Percentiles rank a stretch among this genome's conserved stretches.
Evolutionary conservation across 306 rosid species (phyloP).

Genomic region (Cucurbita moschata): DNA sequence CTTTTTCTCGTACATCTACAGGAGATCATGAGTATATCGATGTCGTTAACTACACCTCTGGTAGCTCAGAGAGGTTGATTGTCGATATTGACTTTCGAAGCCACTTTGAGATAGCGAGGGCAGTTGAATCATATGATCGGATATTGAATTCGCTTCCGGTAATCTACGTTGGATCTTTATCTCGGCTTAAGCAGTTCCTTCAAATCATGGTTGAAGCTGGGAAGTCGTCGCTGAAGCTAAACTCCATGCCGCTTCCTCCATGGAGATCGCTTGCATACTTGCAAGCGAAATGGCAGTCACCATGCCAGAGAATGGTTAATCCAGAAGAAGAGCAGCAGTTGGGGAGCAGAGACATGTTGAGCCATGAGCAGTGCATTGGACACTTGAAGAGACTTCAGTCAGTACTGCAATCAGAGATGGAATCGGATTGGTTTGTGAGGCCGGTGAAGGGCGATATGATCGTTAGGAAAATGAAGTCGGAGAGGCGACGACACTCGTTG

Average conservation of each 20-base stretch:
- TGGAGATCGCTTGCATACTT: constrained; percentile 86
- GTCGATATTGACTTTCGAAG: constrained; percentile 79
- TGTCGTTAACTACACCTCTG: constrained; percentile 35
- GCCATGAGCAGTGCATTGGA: constrained; percentile 59
- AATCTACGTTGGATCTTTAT: constrained; percentile 60
- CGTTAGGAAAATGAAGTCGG: constrained; percentile 50
- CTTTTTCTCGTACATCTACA: constrained; percentile 15
- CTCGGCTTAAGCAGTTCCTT: constrained; percentile 58
- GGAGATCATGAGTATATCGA: constrained; percentile 95
- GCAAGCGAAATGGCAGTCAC: constrained; percentile 84
- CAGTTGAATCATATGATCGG: constrained; percentile 69
- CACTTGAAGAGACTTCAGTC: constrained; percentile 80
- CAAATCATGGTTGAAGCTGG: constrained; percentile 88
- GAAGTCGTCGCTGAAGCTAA: constrained; percentile 68
- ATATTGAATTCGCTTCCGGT: constrained; percentile 75
- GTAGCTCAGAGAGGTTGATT: constrained; percentile 58
- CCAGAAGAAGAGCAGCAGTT: constrained; percentile 20
- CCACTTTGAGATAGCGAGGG: constrained; percentile 98
- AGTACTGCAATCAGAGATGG: constrained; percentile 55
- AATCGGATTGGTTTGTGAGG: constrained; percentile 45
- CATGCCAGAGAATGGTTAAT: constrained; percentile 39
- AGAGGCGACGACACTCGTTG: constrained; percentile 44
- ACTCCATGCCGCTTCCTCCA: constrained; percentile 95
- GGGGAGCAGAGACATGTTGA: constrained; percentile 11
- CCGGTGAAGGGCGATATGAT: constrained; percentile 34